Conservation (phyloP, 2,329 filamentous ascomycete species). For the Trichoderma arundinaceum region DNA sequence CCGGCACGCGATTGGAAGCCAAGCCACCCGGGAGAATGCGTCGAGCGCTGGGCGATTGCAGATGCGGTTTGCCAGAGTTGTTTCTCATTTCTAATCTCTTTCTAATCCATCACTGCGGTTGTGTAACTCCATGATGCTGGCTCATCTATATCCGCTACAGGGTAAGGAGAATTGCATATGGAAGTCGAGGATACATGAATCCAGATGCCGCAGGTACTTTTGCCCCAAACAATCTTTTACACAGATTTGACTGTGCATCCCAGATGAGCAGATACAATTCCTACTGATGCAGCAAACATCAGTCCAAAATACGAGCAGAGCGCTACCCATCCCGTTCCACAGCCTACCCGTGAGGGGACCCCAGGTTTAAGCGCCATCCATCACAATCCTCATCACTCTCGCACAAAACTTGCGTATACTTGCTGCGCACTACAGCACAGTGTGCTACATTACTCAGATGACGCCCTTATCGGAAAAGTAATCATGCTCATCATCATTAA, state of each 20-base stretch:
- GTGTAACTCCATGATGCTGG: too few relatives aligned
- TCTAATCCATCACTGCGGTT: too few relatives aligned
- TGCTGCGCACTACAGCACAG: not conserved
- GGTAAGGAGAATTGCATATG: too few relatives aligned
- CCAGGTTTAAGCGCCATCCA: conserved; percentile 16
- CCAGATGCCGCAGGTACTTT: too few relatives aligned
- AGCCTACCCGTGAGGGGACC: conserved; percentile 22
- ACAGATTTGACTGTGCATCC: too few relatives aligned
- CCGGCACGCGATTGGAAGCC: not conserved
- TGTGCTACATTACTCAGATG: too few relatives aligned
- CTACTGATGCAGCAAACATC: not conserved
- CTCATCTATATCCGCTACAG: too few relatives aligned
- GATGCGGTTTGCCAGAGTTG: not conserved
- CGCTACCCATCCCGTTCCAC: conserved; percentile 2
- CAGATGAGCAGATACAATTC: not conserved
- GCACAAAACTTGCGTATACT: too few relatives aligned
- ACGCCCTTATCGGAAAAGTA: not conserved
- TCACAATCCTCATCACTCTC: not conserved
- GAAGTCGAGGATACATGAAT: too few relatives aligned
- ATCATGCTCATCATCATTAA: not conserved
- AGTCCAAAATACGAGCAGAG: too few relatives aligned
- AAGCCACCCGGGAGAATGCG: not conserved
- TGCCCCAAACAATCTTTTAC: too few relatives aligned
- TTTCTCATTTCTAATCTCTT: too few relatives aligned
- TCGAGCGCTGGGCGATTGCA: not conserved